A percentile compares a stretch with the other conserved stretches of the same genome.
These are phyloP conservation scores for Fusarium compactum DNA, from an alignment of 2,329 filamentous ascomycete genomes.

Conservation along the genomic window DNA sequence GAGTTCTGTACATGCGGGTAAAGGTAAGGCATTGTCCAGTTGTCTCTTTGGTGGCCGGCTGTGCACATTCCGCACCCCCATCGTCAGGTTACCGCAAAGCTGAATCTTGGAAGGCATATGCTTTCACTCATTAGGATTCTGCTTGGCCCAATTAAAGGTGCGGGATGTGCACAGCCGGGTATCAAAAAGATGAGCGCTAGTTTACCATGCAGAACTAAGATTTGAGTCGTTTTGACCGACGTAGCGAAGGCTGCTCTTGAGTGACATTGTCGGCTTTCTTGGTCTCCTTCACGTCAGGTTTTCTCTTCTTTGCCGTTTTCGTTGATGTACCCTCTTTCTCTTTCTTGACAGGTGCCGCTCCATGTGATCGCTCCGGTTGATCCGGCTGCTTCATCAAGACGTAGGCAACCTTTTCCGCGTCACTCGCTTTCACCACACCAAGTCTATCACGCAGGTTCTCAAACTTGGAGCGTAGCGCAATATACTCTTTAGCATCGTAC, in stretches of 20 bases:
- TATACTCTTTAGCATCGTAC: constrained; percentile 78
- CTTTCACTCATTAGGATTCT: not conserved
- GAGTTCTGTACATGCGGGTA: not conserved
- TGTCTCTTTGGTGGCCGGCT: not conserved
- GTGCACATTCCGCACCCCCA: not conserved
- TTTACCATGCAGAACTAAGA: constrained; percentile 13
- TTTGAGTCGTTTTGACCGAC: constrained; percentile 45
- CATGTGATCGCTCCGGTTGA: constrained; percentile 10
- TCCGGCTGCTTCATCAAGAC: constrained; percentile 67
- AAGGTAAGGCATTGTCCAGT: not conserved
- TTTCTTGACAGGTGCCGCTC: constrained; percentile 14
- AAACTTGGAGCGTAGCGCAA: constrained; percentile 61
- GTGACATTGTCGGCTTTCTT: constrained; percentile 27
- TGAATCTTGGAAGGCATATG: not conserved
- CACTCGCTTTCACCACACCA: constrained; percentile 67
- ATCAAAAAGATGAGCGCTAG: not conserved
- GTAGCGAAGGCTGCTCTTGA: constrained; percentile 29
- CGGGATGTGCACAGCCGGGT: not conserved
- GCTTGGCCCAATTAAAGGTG: not conserved
- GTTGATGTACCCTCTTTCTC: constrained; percentile 17
- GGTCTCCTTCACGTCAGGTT: constrained; percentile 17
- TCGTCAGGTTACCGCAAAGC: not conserved
- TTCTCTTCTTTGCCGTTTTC: constrained; percentile 40
- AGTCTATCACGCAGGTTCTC: constrained; percentile 61
- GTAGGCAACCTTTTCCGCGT: constrained; percentile 78